These are phyloP conservation scores for Sporothrix brasiliensis DNA, from an alignment of 2,329 filamentous ascomycete species.

Conservation along the genomic window DNA sequence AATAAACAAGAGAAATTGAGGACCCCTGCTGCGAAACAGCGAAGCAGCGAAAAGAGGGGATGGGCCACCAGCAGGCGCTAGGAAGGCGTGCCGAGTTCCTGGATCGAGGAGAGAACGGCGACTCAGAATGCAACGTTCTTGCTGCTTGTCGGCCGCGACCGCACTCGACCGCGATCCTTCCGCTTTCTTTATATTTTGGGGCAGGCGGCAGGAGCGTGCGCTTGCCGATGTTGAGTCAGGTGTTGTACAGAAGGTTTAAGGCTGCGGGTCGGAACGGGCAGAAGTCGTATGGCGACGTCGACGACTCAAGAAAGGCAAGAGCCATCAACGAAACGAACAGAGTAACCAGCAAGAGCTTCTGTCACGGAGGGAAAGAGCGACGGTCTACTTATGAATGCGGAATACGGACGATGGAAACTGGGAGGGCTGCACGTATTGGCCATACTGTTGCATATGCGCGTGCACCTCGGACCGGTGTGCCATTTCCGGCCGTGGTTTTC, in stretches of 20 bases:
- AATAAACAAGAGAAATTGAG: background rate
- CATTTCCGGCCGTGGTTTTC: background rate
- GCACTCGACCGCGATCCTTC: background rate
- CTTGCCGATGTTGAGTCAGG: background rate
- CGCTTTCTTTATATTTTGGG: constrained; percentile 19
- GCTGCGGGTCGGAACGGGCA: background rate
- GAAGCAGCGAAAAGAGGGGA: constrained; percentile 1
- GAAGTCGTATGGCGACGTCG: background rate
- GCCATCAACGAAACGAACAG: background rate
- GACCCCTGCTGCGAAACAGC: background rate
- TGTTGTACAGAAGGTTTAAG: too few species aligned
- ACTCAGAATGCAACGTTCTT: background rate
- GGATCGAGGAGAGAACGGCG: constrained; percentile 23
- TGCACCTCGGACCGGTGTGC: background rate
- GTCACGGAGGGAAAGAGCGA: background rate
- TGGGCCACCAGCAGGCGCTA: constrained; percentile 8
- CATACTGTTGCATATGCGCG: background rate
- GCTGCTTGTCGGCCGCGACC: background rate
- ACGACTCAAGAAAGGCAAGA: constrained; percentile 14
- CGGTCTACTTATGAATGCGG: background rate
- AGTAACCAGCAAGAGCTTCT: background rate
- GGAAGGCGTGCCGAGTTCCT: constrained; percentile 25
- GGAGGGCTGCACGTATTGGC: constrained; percentile 20
- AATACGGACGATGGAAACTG: background rate
- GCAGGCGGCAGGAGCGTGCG: background rate